phyloP scores from a whole-genome alignment of 2,329 filamentous ascomycete genomes.

The Aspergillus sp. region DNA sequence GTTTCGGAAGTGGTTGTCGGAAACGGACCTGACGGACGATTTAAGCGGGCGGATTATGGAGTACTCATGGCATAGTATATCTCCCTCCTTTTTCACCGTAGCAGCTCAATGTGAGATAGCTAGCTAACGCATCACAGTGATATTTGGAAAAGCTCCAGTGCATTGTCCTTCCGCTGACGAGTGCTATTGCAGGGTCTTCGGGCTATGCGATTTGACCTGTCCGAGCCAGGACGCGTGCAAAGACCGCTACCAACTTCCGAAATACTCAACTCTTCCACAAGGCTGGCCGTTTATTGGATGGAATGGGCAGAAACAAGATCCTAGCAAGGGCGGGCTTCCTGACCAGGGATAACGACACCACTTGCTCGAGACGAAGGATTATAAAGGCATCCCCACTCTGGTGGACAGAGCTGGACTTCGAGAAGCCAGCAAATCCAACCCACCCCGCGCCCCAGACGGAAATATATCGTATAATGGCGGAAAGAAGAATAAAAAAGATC shows the following conservation, averaged over 20 bases:
- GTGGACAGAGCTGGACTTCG: neutral
- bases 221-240: slow-evolving; percentile 49
- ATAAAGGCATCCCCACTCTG: neutral
- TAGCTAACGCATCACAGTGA: slow-evolving; percentile 43
- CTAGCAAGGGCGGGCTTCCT: slow-evolving; percentile 29
- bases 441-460: neutral
- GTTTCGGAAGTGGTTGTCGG: slow-evolving; percentile 50
- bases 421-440: neutral
- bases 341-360: slow-evolving; percentile 22
- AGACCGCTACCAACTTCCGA: slow-evolving; percentile 60
- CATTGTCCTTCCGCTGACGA: slow-evolving; percentile 61
- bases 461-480: neutral
- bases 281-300: slow-evolving; percentile 64
- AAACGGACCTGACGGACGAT: slow-evolving; percentile 49
- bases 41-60: slow-evolving; percentile 56
- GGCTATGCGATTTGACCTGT: slow-evolving; percentile 54
- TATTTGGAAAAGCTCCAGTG: slow-evolving; percentile 58
- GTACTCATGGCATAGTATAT: slow-evolving; percentile 60
- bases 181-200: slow-evolving; percentile 68
- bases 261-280: slow-evolving; percentile 56
- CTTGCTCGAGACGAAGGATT: neutral
- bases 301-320: slow-evolving; percentile 40
- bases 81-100: slow-evolving; percentile 16
- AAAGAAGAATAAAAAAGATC: no score
- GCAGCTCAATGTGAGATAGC: neutral